Evolutionary conservation across 768 basidiomycete species (phyloP), one percentile per base, ranked within the genome.

Genomic region (Suillus decipiens): DNA sequence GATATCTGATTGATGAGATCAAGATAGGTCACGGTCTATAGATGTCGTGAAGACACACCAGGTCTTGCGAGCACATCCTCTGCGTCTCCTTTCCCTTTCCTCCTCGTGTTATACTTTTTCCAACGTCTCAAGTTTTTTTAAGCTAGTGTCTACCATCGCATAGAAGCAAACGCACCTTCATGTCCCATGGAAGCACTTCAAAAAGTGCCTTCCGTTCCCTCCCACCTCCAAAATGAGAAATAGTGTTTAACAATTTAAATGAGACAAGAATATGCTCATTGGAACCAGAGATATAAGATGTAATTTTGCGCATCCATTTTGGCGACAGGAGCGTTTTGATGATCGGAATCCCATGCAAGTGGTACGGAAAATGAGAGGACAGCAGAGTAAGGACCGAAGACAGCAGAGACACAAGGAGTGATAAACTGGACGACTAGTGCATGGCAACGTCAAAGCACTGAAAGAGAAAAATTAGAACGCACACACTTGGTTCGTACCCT

Each of bases 101-200:
- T 81, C 34, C 92, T 81, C 89, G 92, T 90, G 79, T 31, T 92
- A 71, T 1, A 94, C 71, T 75, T 86, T 92, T 3, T 85, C 82
- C 3, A 92, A 76, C 31, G 82, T 82, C 91, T 93, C 59, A 5
- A 39, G 5, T 1, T 8, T 42, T 36, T 43, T 42, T 3, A 33
- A 15, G 54, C 41, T 62, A 37, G 1, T 6, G 31, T 57, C 12
- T 22, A 31, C 0, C 19, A 22, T 34, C 2, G 47, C 10, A 63
- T 12, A 34, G 12, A 24, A 39, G 48, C 12, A 8, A 1, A 69
- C 75, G 1, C 59, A 88, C 92, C 81, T 92, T 93, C 36, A 82
- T 80, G 62, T 91, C 90, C 92, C 92, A 94, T 7, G 85, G 83
- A 73, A 94, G 92, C 0, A 79, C 79, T 60, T 93, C 92, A 33